Evolutionary conservation across 2,329 filamentous ascomycete genomes (phyloP).

Genomic region (Clarireedia sp.): DNA sequence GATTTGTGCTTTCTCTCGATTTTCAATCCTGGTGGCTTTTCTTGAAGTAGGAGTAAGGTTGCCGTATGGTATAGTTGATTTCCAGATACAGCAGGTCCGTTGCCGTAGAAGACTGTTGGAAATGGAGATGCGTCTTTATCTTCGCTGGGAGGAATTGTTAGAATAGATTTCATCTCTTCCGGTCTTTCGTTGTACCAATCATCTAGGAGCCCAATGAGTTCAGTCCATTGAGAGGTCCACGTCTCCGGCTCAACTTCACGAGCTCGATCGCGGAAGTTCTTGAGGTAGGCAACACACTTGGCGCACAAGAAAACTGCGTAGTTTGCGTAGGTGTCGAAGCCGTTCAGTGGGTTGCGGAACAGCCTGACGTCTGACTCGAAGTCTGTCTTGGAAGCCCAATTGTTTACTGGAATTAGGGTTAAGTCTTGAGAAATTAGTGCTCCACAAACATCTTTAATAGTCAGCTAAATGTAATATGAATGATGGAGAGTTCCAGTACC

Average conservation of each 20-base stretch:
- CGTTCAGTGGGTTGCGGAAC: conserved; percentile 29
- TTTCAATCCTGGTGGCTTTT: conserved; percentile 25
- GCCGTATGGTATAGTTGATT: conserved; percentile 31
- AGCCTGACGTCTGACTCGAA: conserved; percentile 24
- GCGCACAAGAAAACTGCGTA: conserved; percentile 42
- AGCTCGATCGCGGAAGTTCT: conserved; percentile 17
- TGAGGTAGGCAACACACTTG: conserved; percentile 34
- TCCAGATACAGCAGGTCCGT: conserved; percentile 24
- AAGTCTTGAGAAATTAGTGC: conserved; percentile 43
- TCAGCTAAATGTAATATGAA: not conserved
- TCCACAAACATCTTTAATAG: conserved; percentile 38
- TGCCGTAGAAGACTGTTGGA: conserved; percentile 16
- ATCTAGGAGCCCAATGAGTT: conserved; percentile 34
- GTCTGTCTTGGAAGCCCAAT: conserved; percentile 35
- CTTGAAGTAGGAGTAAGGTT: conserved; percentile 28
- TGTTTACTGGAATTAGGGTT: conserved; percentile 40
- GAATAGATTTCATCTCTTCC: conserved; percentile 31
- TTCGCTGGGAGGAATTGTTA: conserved; percentile 29
- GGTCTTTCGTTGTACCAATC: conserved; percentile 35
- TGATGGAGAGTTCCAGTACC: conserved; percentile 28
- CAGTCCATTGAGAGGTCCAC: conserved; percentile 28
- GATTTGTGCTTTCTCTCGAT: conserved; percentile 30
- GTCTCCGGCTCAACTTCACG: conserved; percentile 22
- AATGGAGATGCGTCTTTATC: conserved; percentile 22
- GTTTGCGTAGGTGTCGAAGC: conserved; percentile 43